Percentiles rank a stretch among this genome's conserved stretches.
Evolutionary conservation across 2,329 filamentous ascomycete species (phyloP).

Genomic region (Incumbomyces lentus): DNA sequence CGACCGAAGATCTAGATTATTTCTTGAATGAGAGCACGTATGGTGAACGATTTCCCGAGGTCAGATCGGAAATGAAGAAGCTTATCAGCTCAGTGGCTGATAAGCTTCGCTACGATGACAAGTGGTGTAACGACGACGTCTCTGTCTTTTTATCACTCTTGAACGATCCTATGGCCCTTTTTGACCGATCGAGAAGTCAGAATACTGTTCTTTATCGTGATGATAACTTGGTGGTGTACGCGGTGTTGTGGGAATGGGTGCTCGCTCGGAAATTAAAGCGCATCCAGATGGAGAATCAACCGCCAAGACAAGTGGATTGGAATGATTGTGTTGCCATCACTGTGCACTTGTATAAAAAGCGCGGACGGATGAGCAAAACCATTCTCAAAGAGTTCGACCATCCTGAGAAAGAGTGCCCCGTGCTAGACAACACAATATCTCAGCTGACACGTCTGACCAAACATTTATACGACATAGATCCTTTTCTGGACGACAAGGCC

Average conservation of each 20-base stretch:
- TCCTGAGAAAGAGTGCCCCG: background rate
- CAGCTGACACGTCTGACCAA: conserved; percentile 1
- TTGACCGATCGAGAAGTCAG: background rate
- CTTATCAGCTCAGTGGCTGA: conserved; percentile 1
- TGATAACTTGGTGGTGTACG: background rate
- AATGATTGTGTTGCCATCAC: conserved; percentile 1
- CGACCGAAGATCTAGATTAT: no score
- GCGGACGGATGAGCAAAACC: background rate
- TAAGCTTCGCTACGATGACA: background rate
- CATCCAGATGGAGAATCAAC: background rate
- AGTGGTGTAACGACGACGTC: conserved; percentile 2
- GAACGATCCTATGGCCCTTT: background rate
- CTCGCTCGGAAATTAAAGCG: conserved; percentile 1
- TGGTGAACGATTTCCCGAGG: background rate
- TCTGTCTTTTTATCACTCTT: conserved; percentile 1
- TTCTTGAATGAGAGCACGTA: no score
- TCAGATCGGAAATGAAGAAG: conserved; percentile 1
- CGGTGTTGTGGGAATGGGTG: background rate
- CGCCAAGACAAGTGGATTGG: conserved; percentile 1
- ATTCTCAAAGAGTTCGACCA: conserved; percentile 1
- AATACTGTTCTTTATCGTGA: conserved; percentile 1
- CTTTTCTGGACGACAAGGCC: background rate
- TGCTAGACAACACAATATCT: conserved; percentile 1
- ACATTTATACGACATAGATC: background rate
- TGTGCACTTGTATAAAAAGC: background rate